These are phyloP conservation scores for Mucor velutinosus DNA, from an alignment of 371 early-diverging fungal genomes.

Conservation along the genomic window DNA sequence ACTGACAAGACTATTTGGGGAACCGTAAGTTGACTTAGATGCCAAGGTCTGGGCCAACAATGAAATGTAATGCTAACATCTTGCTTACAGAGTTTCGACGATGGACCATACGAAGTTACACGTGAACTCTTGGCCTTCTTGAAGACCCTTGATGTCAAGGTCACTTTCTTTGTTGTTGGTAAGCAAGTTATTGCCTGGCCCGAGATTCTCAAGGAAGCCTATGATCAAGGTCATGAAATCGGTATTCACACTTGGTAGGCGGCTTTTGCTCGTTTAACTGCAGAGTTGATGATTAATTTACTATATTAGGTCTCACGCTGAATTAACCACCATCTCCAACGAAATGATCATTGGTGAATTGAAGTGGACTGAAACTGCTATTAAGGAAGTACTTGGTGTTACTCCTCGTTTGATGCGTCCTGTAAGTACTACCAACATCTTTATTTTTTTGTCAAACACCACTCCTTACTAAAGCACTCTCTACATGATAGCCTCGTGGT, in stretches of 20 bases:
- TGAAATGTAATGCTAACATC: neutral
- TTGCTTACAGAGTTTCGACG: conserved; percentile 36
- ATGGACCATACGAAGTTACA: conserved; percentile 41
- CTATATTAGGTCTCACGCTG: conserved; percentile 55
- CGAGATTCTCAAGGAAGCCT: conserved; percentile 40
- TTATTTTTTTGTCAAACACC: neutral
- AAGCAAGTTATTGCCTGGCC: conserved; percentile 50
- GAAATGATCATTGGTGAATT: conserved; percentile 65
- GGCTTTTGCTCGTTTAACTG: neutral
- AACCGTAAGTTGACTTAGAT: conserved; percentile 12
- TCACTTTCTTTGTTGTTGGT: conserved; percentile 60
- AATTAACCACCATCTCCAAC: conserved; percentile 58
- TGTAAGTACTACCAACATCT: conserved; percentile 11
- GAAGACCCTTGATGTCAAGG: conserved; percentile 34
- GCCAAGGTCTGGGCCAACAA: neutral
- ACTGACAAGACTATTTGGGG: conserved; percentile 48
- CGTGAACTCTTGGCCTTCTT: conserved; percentile 38
- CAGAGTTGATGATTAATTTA: neutral
- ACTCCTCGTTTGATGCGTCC: conserved; percentile 67
- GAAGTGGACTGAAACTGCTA: conserved; percentile 58
- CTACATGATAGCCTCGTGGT: conserved; percentile 40
- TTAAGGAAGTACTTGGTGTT: conserved; percentile 63
- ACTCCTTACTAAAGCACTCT: neutral
- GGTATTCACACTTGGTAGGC: conserved; percentile 57
- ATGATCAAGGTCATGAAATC: conserved; percentile 54